Evolutionary conservation across 2,329 filamentous ascomycete genomes (phyloP), one percentile per base, ranked within the genome.

Genomic region (Bertia moriformis): DNA sequence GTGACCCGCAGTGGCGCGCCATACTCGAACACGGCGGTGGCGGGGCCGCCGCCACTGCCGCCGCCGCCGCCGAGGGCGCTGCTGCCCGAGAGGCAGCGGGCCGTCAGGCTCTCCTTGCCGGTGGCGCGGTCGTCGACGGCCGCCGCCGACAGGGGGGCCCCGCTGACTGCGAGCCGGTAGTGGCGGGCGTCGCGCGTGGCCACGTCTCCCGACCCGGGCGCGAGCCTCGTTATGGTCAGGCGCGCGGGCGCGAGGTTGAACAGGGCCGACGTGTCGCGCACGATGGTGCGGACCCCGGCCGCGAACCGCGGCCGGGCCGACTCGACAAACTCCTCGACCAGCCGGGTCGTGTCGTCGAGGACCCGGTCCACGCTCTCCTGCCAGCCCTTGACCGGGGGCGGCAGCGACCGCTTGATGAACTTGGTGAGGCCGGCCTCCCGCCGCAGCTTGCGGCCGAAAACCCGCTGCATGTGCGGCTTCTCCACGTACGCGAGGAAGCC

Each of bases 381-480:
- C 69, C 85, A 85, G 46, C 82, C 79, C 50, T 83, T 79, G 30
- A 98, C 73, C 2, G 86, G 83, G 2, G 79, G 75, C 2, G 91
- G 91, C 18, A 98, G 65, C 7, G 87, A 86, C 45, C 83, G 78
- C 57, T 85, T 85, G 55, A 98, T 72, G 51, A 86, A 95, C 61
- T 88, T 93, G 42, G 88, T 91, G 29, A 98, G 69, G 38, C 91
- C 91, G 7, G 91, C 91, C 56, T 94, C 86, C 46, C 81, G 67
- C 42, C 91, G 79, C 36, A 98, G 66, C 48, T 78, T 80, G 49
- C 78, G 71, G 30, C 91, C 89, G 52, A 98, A 98, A 14, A 96
- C 73, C 67, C 94, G 95, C 57, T 94, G 84, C 88, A 98, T 96
- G 57, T 98, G 91, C 14, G 89, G 91, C 43, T 88, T 80, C 60